These are phyloP conservation scores for Schizophyllum amplum DNA, from an alignment of 1,284 basidiomycete genomes.

Conservation along the genomic window DNA sequence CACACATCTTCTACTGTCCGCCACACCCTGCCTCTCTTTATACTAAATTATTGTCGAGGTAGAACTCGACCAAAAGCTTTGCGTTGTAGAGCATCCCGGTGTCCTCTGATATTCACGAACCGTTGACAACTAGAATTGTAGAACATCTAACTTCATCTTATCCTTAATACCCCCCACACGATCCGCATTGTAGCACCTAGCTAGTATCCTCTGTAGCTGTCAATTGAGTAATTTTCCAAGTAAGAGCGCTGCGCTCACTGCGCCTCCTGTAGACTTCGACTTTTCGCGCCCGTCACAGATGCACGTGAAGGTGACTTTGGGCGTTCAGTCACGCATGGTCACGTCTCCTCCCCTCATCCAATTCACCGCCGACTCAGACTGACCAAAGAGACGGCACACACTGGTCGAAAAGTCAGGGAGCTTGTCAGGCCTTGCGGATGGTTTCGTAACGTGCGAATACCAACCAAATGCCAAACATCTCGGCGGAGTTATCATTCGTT, in stretches of 20 bases:
- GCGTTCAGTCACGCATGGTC: too few species aligned
- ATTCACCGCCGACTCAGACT: too few species aligned
- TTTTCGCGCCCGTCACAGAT: not conserved
- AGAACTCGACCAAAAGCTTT: not conserved
- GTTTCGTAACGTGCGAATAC: too few species aligned
- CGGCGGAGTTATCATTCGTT: too few species aligned
- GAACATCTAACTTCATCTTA: not conserved
- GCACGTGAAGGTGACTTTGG: not conserved
- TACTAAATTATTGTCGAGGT: not conserved
- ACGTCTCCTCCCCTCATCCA: too few species aligned
- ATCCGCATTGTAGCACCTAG: not conserved
- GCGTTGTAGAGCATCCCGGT: not conserved
- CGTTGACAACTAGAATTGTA: not conserved
- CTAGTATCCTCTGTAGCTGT: not conserved
- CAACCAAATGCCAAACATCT: too few species aligned
- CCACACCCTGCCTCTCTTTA: not conserved
- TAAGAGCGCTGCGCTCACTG: not conserved
- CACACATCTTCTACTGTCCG: too few species aligned
- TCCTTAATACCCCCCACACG: not conserved
- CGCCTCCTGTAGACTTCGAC: not conserved
- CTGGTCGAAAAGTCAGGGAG: too few species aligned
- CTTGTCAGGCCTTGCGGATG: too few species aligned
- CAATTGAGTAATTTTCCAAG: not conserved
- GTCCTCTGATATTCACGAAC: not conserved
- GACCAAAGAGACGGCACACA: too few species aligned